Percentiles rank a stretch among this genome's conserved stretches.
Conservation (phyloP, 73 alveolate genomes). For the Effrenium voratum region DNA sequence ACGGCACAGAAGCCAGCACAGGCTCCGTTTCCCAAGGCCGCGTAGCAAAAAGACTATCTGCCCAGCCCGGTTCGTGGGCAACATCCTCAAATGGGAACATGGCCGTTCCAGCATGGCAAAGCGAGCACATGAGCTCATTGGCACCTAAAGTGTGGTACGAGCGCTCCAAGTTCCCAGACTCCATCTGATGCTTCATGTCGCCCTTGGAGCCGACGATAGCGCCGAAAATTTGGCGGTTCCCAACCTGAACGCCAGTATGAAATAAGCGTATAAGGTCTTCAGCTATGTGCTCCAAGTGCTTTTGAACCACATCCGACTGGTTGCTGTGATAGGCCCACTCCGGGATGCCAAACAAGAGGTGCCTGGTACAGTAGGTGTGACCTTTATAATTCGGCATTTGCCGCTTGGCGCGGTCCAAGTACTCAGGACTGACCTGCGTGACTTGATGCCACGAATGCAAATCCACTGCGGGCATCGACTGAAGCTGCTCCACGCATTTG, state of each 20-base stretch:
- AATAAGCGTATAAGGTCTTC: neutral
- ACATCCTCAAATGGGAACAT: neutral
- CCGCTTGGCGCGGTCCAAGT: neutral
- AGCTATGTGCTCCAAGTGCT: neutral
- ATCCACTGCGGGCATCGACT: neutral
- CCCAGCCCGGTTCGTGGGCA: conserved; percentile 1
- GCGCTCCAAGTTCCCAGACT: neutral
- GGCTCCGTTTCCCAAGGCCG: conserved; percentile 8
- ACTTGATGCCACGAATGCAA: neutral
- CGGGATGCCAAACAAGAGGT: conserved; percentile 13
- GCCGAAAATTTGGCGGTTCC: neutral
- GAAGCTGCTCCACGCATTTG: neutral
- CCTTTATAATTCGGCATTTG: neutral
- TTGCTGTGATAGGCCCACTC: conserved; percentile 6
- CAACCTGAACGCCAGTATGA: neutral
- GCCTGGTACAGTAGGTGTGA: conserved; percentile 25
- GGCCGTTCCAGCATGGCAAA: conserved; percentile 13
- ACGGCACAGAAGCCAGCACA: neutral
- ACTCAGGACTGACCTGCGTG: too few species aligned
- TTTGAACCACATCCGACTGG: neutral
- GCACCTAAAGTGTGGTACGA: neutral
- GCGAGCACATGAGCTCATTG: neutral
- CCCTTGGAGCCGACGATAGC: conserved; percentile 29
- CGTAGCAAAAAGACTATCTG: neutral
- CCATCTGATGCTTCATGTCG: neutral